These are phyloP conservation scores for Gossypium thurberi DNA, from an alignment of 345 rosid species.

Conservation along the genomic window DNA sequence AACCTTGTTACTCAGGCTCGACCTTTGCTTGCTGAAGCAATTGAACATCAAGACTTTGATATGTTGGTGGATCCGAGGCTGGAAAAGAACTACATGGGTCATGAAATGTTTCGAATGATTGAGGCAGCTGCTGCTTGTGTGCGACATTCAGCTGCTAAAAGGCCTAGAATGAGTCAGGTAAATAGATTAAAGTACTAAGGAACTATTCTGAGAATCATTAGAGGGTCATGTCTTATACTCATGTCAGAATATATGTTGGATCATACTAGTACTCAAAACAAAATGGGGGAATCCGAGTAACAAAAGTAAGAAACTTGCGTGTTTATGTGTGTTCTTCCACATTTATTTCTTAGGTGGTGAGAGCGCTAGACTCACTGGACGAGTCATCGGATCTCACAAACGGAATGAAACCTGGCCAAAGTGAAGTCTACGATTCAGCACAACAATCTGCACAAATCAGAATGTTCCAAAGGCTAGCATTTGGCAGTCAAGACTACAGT, in stretches of 20 bases:
- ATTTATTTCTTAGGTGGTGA: constrained; percentile 46
- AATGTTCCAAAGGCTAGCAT: constrained; percentile 91
- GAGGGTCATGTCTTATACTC: neutral
- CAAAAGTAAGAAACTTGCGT: neutral
- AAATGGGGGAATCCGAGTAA: neutral
- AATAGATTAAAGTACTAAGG: neutral
- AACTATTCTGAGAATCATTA: neutral
- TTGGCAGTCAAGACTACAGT: constrained; percentile 84
- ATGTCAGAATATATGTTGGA: neutral
- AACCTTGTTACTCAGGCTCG: constrained; percentile 53
- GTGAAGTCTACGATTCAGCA: constrained; percentile 64
- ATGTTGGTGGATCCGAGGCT: constrained; percentile 66
- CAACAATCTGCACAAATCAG: constrained; percentile 92
- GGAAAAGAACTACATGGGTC: constrained; percentile 45
- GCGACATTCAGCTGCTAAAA: constrained; percentile 78
- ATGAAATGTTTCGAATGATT: constrained; percentile 86
- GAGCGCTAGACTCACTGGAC: constrained; percentile 75
- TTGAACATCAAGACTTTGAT: constrained; percentile 63
- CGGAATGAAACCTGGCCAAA: constrained; percentile 91
- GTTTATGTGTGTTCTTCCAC: neutral
- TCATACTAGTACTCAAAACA: neutral
- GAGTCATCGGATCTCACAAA: constrained; percentile 73
- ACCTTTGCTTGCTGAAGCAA: constrained; percentile 70
- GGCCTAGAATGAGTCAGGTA: constrained; percentile 98
- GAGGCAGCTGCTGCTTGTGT: constrained; percentile 98